phyloP scores from a whole-genome alignment of 352 stramenopile species.

The Phytophthora ohioensis region DNA sequence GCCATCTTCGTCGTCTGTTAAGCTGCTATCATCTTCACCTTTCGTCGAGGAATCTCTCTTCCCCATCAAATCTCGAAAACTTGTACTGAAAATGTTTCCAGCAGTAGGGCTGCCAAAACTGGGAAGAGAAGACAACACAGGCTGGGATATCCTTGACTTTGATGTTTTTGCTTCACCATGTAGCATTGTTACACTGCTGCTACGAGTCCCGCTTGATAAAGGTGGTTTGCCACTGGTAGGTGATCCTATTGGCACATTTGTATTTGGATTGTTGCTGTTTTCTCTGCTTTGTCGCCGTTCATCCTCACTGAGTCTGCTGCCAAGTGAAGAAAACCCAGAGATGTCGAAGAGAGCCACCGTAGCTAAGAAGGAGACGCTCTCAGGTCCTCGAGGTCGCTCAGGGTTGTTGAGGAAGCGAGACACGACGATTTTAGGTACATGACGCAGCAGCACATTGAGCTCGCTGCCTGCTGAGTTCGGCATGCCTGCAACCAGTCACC shows the following conservation, averaged over 20 bases:
- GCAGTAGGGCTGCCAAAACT: conserved; percentile 8
- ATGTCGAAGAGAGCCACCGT: conserved; percentile 89
- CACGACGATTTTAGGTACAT: conserved; percentile 81
- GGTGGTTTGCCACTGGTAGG: background rate
- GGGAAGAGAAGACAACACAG: conserved; percentile 11
- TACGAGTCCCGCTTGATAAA: conserved; percentile 15
- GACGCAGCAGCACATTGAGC: conserved; percentile 66
- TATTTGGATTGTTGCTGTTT: conserved; percentile 7
- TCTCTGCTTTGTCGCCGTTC: conserved; percentile 56
- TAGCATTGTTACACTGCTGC: conserved; percentile 22
- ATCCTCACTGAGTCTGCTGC: conserved; percentile 73
- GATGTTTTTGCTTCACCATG: conserved; percentile 4
- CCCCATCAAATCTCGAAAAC: conserved; percentile 16
- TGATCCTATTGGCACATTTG: background rate
- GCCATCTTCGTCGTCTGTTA: conserved; percentile 18
- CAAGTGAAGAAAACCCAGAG: conserved; percentile 86
- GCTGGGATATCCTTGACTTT: conserved; percentile 34
- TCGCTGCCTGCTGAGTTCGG: conserved; percentile 58
- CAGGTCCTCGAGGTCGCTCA: conserved; percentile 57
- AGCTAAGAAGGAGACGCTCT: conserved; percentile 57
- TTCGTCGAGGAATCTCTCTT: conserved; percentile 13
- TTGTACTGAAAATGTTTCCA: conserved; percentile 5
- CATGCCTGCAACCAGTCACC: conserved; percentile 8
- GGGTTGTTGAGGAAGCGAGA: conserved; percentile 62
- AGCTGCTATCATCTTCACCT: conserved; percentile 14